A percentile compares a stretch with the other conserved stretches of the same genome.
Conservation (phyloP, 768 basidiomycete species). For the Xerocomellus amylosporus region DNA sequence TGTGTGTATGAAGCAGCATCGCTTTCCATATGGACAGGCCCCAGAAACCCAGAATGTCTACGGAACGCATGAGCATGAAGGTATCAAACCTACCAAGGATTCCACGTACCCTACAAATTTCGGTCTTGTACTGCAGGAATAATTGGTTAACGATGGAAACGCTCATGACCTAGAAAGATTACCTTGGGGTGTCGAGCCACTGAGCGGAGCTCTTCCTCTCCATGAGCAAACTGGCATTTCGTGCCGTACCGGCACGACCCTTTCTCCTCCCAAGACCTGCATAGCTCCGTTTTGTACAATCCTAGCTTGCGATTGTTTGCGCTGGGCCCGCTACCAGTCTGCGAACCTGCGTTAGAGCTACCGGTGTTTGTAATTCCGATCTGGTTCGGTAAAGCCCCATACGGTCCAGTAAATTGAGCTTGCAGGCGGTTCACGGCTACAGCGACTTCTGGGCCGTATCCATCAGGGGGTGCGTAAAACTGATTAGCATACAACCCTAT, state of each 20-base stretch:
- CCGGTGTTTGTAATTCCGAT: slow-evolving; percentile 44
- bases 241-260: slow-evolving; percentile 79
- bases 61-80: slow-evolving; percentile 8
- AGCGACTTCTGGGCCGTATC: slow-evolving; percentile 53
- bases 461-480: slow-evolving; percentile 62
- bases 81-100: neutral
- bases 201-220: slow-evolving; percentile 80
- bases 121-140: slow-evolving; percentile 76
- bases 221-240: slow-evolving; percentile 94
- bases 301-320: slow-evolving; percentile 91
- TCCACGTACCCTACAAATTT: slow-evolving; percentile 78
- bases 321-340: slow-evolving; percentile 63
- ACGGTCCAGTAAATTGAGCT: slow-evolving; percentile 52
- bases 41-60: slow-evolving; percentile 94
- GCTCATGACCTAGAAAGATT: slow-evolving; percentile 15
- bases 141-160: slow-evolving; percentile 16
- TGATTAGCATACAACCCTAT: slow-evolving; percentile 68
- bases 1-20: slow-evolving; percentile 93
- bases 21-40: slow-evolving; percentile 88
- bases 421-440: slow-evolving; percentile 64
- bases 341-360: slow-evolving; percentile 23
- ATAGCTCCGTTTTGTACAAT: slow-evolving; percentile 87
- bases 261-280: slow-evolving; percentile 92
- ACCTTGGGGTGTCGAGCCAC: slow-evolving; percentile 91
- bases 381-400: slow-evolving; percentile 47